Base-by-base conservation (phyloP, 1,139 yeast genomes). In the Zygosaccharomyces sapae region DNA sequence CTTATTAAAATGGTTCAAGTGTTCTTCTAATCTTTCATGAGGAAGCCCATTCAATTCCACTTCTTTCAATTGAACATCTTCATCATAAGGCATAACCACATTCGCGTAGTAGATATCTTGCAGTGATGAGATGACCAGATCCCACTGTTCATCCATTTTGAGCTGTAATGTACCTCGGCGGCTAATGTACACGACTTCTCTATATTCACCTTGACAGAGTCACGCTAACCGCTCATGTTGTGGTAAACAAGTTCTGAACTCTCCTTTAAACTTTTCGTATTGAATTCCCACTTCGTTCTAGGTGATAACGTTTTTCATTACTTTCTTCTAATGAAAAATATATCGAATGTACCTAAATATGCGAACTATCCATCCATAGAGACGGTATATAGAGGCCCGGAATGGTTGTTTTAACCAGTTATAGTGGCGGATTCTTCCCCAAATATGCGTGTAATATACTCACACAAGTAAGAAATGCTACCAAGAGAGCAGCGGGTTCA, bases 401-500 rank as follows among this genome's bases (percentile, higher is more conserved):
- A 38, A 29, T 29, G 24, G 41, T 13, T 12, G 18, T 31, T 13
- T 31, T 31, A 18, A 31, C 19, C 16, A 13, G 18, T 16, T 22
- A 37, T 16, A 42, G 47, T 22, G 38, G 41, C 16, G 39, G 35
- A 5, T 46, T 44, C 8, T 47, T 45, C 10, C 46, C 43, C 36
- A 48, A 45, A 38, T 45, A 45, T 22, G 51, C 47, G 9, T 48
- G 49, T 41, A 35, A 30, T 27, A 38, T 59, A 31, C 51, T 55
- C 49, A 69, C 61, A 33, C 86, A 80, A 59, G 77, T 87, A 18
- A 90, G 98, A 75, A 81, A 82, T 30, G 97, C 98, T 29, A 89
- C 97, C 31, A 92, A 92, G 69, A 83, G 81, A 64, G 97, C 94
- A 4, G 88, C 95, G 13, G 97, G 97, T 57, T 89, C 97, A 27